Evolutionary conservation across 2,329 filamentous ascomycete genomes (phyloP), one percentile per base, ranked within the genome.

Genomic region (Xylariales sp.): DNA sequence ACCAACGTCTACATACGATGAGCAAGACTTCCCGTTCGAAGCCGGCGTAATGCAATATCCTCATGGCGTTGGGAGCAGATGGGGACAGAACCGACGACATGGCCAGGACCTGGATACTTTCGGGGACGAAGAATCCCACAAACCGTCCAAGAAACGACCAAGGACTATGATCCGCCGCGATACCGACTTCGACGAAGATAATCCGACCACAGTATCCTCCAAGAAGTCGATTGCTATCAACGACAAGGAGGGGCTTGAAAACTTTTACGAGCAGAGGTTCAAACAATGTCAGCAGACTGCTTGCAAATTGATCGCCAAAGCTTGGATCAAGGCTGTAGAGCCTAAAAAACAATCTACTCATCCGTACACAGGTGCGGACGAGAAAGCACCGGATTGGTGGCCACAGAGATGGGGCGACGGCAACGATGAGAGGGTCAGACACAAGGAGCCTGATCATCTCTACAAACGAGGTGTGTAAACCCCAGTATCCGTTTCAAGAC

Each of bases 271-370:
- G 35, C 69, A 73, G 29, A 66, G 78, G 1, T 80, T 88, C 55
- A 78, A 76, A 47, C 74, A 76, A 44, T 76, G 84, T 50, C 84
- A 88, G 52, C 85, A 89, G 52, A 74, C 78, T 2, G 76, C 80
- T 5, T 84, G 82, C 63, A 88, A 88, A 60, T 65, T 81, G 19
- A 80, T 88, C 39, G 80, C 80, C 24, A 89, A 88, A 58, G 81
- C 78, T 9, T 88, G 84, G 78, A 80, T 89, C 45, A 87, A 87
- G 55, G 71, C 78, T 2, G 78, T 88, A 2, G 83, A 86, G 51
- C 85, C 85, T 0, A 87, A 85, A 62, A 89, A 89, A 60, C 84
- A 88, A 59, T 82, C 82, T 0, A 82, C 77, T 14, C 80, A 85
- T 51, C 84, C 85, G 0, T 89, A 89, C 54, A 84, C 80, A 1